These are phyloP conservation scores for Fusarium agapanthi DNA, from an alignment of 2,329 filamentous ascomycete species.

Conservation along the genomic window DNA sequence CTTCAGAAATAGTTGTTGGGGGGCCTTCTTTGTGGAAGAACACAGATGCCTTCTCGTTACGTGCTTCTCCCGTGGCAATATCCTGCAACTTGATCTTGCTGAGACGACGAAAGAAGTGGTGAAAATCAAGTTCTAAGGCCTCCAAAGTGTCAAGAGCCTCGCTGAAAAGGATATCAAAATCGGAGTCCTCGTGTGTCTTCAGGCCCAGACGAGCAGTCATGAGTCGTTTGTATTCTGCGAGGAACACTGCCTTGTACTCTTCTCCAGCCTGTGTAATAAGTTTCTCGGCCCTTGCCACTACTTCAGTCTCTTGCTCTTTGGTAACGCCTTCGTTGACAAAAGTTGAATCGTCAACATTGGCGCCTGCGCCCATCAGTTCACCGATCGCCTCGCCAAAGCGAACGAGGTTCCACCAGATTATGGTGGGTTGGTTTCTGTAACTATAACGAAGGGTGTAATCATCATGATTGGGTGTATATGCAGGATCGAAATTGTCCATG, in stretches of 20 bases:
- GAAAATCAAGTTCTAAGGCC: slow-evolving; percentile 86
- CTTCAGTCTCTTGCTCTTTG: slow-evolving; percentile 68
- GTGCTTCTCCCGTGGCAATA: slow-evolving; percentile 69
- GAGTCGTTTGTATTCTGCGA: slow-evolving; percentile 86
- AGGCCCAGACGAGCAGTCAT: slow-evolving; percentile 86
- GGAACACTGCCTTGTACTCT: slow-evolving; percentile 88
- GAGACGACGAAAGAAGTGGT: slow-evolving; percentile 89
- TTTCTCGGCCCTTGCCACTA: slow-evolving; percentile 82
- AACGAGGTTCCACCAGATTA: slow-evolving; percentile 99
- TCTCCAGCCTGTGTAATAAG: slow-evolving; percentile 83
- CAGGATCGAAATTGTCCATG: slow-evolving; percentile 94
- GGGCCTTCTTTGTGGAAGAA: slow-evolving; percentile 86
- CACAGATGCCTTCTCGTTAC: slow-evolving; percentile 68
- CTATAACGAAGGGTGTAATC: slow-evolving; percentile 87
- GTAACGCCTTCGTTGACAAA: slow-evolving; percentile 78
- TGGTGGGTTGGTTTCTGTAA: slow-evolving; percentile 92
- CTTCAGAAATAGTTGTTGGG: slow-evolving; percentile 65
- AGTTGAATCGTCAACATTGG: slow-evolving; percentile 72
- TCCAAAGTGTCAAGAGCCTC: slow-evolving; percentile 84
- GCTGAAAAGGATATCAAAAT: slow-evolving; percentile 86
- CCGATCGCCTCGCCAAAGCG: slow-evolving; percentile 88
- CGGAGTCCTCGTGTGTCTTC: slow-evolving; percentile 70
- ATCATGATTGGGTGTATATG: slow-evolving; percentile 97
- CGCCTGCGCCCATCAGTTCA: slow-evolving; percentile 84
- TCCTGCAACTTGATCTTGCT: slow-evolving; percentile 69